Base-by-base conservation (phyloP, 2,329 filamentous ascomycete genomes). In the Pseudogymnoascus destructans region DNA sequence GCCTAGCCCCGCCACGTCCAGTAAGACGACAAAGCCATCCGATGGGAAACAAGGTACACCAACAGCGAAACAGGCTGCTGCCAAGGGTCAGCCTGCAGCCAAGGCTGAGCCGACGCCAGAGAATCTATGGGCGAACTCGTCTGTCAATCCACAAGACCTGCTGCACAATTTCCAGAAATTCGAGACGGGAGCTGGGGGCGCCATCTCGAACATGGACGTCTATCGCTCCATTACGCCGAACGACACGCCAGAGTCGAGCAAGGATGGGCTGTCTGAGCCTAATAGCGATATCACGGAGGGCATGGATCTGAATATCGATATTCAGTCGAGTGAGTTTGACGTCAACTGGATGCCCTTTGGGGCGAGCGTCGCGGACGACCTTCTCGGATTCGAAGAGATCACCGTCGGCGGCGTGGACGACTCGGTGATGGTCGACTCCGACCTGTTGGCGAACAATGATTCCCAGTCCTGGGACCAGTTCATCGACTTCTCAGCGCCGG, bases 231-330 rank as follows among this genome's bases (percentile, higher is more conserved):
- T 78, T 59, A 81, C 81, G 21, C 80, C 81, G 0, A 81, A 82
- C 60, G 80, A 84, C 65, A 85, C 82, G 6, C 82, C 81, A 0
- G 81, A 84, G 63, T 84, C 81, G 1, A 79, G 74, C 68, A 82
- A 83, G 67, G 80, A 84, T 63, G 76, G 78, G 3, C 68, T 73
- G 7, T 82, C 81, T 38, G 81, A 84, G 64, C 78, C 79, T 8
- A 83, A 77, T 61, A 84, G 80, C 65, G 81, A 85, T 63, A 77
- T 84, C 15, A 76, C 79, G 2, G 81, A 84, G 59, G 73, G 73
- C 4, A 73, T 75, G 3, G 68, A 71, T 13, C 71, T 82, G 11
- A 80, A 83, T 42, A 76, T 82, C 55, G 77, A 75, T 30, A 66
- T 78, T 10, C 64, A 70, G n/a, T 36, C 38, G 8, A 55, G 66